phyloP scores from a whole-genome alignment of 1,139 yeast species.

The Yarrowia galli region DNA sequence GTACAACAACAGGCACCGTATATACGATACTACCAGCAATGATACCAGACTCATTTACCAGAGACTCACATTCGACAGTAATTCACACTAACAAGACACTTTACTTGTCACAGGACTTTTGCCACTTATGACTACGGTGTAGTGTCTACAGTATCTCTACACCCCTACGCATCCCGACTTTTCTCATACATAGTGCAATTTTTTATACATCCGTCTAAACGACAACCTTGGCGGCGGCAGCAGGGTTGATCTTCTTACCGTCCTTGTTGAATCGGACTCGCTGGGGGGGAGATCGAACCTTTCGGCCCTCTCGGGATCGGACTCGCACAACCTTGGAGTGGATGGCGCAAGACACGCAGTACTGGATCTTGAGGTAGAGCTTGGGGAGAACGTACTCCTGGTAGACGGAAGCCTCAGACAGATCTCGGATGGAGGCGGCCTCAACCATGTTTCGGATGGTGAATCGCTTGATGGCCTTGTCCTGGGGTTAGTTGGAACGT shows the following conservation, averaged over 20 bases:
- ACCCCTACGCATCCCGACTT: too few species aligned
- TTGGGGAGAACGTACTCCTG: conserved; percentile 99
- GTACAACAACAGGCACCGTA: too few species aligned
- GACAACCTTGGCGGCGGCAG: conserved; percentile 97
- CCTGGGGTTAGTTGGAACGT: conserved; percentile 56
- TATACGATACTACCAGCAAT: too few species aligned
- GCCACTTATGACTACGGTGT: too few species aligned
- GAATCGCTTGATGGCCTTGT: conserved; percentile 99
- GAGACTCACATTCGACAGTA: too few species aligned
- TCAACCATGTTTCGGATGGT: conserved; percentile 99
- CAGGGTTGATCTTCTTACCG: conserved; percentile 92
- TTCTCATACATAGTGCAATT: conserved; percentile 29
- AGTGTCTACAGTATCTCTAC: too few species aligned
- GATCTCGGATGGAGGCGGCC: conserved; percentile 99
- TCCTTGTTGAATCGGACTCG: conserved; percentile 98
- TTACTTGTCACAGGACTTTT: too few species aligned
- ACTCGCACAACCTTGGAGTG: conserved; percentile 99
- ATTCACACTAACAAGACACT: too few species aligned
- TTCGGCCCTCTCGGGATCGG: conserved; percentile 98
- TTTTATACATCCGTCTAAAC: conserved; percentile 43
- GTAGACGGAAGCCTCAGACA: conserved; percentile 99
- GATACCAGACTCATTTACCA: too few species aligned
- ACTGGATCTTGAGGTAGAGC: conserved; percentile 99
- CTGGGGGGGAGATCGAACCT: conserved; percentile 98
- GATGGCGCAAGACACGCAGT: conserved; percentile 99